Base-by-base conservation (phyloP, 2,329 filamentous ascomycete genomes). In the Colletotrichum phormii region DNA sequence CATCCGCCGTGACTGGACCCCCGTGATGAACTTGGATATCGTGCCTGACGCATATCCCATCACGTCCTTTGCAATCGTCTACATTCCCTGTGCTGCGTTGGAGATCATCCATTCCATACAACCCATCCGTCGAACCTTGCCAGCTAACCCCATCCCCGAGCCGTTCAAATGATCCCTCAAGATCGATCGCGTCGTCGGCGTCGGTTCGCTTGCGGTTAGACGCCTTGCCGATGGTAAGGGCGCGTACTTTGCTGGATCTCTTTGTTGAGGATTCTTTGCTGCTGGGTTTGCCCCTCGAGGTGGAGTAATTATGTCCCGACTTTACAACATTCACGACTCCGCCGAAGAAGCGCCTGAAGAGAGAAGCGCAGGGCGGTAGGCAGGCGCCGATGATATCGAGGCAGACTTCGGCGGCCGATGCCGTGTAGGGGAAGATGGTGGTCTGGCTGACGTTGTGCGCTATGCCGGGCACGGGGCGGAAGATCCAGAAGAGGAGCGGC, bases 301-400 rank as follows among this genome's bases (percentile, higher is more conserved):
- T 49, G 42, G 42, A 49, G 18, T 49, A 49, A 22, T 49, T 18
- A 49, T 49, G 42, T 49, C 42, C 42, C 18, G 42, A 49, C n/a
- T 49, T 49, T 3, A 49, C 42, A 49, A 49, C 42, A 18, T 18
- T 49, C 42, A 49, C 42, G 42, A 49, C 42, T 8, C 42, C 42
- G 18, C 42, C 42, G n/a, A 61, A 61, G 7, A 61, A 26, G 18
- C 42, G 42, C 42, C 42, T 49, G 42, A 49, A 49, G 7, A 49
- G 42, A 49, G 42, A 49, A 6, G 33, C 26, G 12, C 58, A 61
- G n/a, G 58, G 58, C 22, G 58, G 58, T 3, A 61, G 35, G 4
- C 58, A 61, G 22, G 58, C 58, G 22, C 33, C 58, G 35, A 61
- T 61, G n/a, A 61, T 42, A 22, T 35, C 58, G 8, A 61, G 58